Evolutionary conservation across 148 eudicot species (phyloP).

Genomic region (Dysphania ambrosioides): DNA sequence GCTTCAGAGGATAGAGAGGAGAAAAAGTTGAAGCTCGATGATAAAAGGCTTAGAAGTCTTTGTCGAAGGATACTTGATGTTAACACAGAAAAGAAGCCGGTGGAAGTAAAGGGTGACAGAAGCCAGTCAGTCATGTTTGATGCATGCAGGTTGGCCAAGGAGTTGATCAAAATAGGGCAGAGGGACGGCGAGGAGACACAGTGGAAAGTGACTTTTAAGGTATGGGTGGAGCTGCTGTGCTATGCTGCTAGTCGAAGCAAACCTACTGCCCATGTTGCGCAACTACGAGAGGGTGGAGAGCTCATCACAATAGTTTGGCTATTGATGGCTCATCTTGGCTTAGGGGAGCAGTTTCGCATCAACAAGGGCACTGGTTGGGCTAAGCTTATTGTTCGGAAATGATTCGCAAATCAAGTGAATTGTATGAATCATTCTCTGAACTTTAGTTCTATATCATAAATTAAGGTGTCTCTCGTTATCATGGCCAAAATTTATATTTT

Average conservation of each 20-base stretch:
- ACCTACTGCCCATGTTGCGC: slow-evolving; percentile 24
- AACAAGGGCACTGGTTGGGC: slow-evolving; percentile 29
- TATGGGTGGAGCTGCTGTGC: slow-evolving; percentile 31
- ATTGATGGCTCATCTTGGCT: slow-evolving; percentile 30
- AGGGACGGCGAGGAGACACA: background rate
- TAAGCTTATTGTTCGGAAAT: slow-evolving; percentile 18
- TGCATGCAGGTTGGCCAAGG: slow-evolving; percentile 18
- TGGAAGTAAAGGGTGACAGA: slow-evolving; percentile 25
- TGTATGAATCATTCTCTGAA: too few relatives aligned
- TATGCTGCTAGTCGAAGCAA: slow-evolving; percentile 34
- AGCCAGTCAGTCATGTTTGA: slow-evolving; percentile 28
- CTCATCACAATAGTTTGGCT: slow-evolving; percentile 32
- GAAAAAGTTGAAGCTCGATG: background rate
- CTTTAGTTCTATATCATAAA: too few relatives aligned
- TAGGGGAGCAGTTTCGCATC: slow-evolving; percentile 31
- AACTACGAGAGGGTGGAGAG: slow-evolving; percentile 27
- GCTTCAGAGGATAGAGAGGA: background rate
- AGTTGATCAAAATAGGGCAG: background rate
- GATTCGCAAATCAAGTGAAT: too few relatives aligned
- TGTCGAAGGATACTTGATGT: slow-evolving; percentile 1
- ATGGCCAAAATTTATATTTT: too few relatives aligned
- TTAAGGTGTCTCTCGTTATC: too few relatives aligned
- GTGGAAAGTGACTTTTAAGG: slow-evolving; percentile 17
- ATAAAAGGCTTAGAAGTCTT: background rate
- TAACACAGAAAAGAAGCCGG: background rate